Conservation (phyloP, 208 protist genomes). For the Angomonas ambiguus region DNA sequence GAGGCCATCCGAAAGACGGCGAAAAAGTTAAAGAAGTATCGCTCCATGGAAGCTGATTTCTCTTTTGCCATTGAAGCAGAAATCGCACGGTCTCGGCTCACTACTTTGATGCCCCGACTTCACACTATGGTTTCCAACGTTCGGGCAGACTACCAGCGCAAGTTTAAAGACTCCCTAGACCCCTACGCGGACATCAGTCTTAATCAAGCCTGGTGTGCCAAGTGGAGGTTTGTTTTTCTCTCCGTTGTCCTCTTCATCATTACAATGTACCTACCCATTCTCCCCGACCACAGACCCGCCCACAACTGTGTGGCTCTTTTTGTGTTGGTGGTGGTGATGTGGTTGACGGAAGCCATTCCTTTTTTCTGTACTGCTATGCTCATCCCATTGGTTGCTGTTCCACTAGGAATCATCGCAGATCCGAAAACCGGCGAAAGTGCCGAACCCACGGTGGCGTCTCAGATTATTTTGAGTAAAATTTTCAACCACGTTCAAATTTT, state of each 20-base stretch:
- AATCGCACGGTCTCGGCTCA: constrained; percentile 63
- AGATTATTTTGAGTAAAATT: constrained; percentile 74
- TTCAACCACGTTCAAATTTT: constrained; percentile 92
- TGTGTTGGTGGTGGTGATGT: constrained; percentile 79
- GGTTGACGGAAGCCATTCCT: constrained; percentile 91
- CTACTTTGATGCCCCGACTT: constrained; percentile 65
- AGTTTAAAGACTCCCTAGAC: constrained; percentile 79
- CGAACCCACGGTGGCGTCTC: constrained; percentile 56
- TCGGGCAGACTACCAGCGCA: constrained; percentile 75
- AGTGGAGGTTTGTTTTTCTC: constrained; percentile 77
- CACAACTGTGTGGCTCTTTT: constrained; percentile 91
- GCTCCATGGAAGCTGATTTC: constrained; percentile 65
- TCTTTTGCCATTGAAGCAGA: constrained; percentile 68
- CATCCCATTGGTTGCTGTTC: constrained; percentile 85
- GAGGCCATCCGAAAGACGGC: constrained; percentile 81
- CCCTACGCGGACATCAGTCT: constrained; percentile 73
- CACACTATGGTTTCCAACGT: constrained; percentile 62
- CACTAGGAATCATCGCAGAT: constrained; percentile 75
- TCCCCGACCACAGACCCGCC: constrained; percentile 56
- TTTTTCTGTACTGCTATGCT: constrained; percentile 91
- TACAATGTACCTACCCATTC: constrained; percentile 57
- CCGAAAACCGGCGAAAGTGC: constrained; percentile 43
- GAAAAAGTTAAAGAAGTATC: constrained; percentile 89
- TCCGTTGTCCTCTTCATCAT: constrained; percentile 60
- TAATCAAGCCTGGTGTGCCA: constrained; percentile 63